Evolutionary conservation across 1,139 yeast species (phyloP).

Genomic region (Diutina catenulata): DNA sequence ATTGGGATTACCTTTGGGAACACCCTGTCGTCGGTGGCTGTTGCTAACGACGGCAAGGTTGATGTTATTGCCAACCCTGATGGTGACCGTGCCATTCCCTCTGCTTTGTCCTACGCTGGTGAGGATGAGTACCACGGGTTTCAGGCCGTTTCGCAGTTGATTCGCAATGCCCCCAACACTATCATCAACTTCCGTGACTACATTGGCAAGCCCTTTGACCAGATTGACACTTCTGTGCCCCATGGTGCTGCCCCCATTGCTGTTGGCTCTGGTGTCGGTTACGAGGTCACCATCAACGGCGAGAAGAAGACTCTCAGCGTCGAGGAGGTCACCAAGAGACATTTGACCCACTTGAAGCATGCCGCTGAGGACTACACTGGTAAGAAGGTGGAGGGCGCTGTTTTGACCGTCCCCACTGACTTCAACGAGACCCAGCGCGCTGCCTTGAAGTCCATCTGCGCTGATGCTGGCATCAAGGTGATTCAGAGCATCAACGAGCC

Average conservation of each 20-base stretch:
- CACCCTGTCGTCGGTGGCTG: conserved; percentile 90
- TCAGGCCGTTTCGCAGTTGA: conserved; percentile 85
- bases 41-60: conserved; percentile 83
- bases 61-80: conserved; percentile 98
- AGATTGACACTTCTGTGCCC: conserved; percentile 53
- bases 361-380: conserved; percentile 96
- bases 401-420: conserved; percentile 85
- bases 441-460: conserved; percentile 51
- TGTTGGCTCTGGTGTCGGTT: conserved; percentile 59
- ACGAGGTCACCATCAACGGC: conserved; percentile 39
- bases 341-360: conserved; percentile 63
- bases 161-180: conserved; percentile 84
- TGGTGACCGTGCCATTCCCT: conserved; percentile 96
- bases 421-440: conserved; percentile 64
- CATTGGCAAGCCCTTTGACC: conserved; percentile 62
- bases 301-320: conserved; percentile 43
- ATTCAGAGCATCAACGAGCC: conserved; percentile 91
- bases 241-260: conserved; percentile 66
- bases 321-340: conserved; percentile 75
- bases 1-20: conserved; percentile 97
- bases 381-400: conserved; percentile 67
- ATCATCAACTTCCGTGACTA: conserved; percentile 89
- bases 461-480: conserved; percentile 65
- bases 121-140: conserved; percentile 95
- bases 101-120: conserved; percentile 84